Evolutionary conservation across 164 flowering plant genomes (phyloP), one percentile per base, ranked within the genome.

Genomic region (Hamamelis virginiana): DNA sequence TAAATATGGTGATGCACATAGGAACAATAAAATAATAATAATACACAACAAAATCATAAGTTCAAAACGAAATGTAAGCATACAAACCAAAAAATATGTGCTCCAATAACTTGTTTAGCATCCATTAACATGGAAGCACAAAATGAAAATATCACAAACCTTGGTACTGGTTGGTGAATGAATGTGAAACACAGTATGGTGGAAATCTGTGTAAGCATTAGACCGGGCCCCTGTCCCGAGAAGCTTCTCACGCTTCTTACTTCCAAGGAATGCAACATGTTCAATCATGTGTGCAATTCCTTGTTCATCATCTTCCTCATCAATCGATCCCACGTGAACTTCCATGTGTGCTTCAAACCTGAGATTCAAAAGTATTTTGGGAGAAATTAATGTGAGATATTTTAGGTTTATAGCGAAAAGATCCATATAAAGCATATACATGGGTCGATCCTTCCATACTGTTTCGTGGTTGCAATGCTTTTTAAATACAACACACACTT

Each of bases 331-430:
- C 43, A 74, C 99, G 83, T 96, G 99, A 83, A 96, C 91, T 82
- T 96, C 98, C 95, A 96, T 90, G 80, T 96, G 99, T 41, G 99
- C 99, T 84, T 96, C 99, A 87, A 92, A 91, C 84, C 98, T 95
- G 65, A 65, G 68, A 58, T 8, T 33, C 26, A 62, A 68, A 55
- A 65, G 52, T 18, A 59, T 44, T 18, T 45, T 25, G 25, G 45
- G 26, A n/a, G 27, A 44, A 21, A 28, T 10, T 47, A 8, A 1
- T 28, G 28, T 12, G 18, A 13, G 26, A 11, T 3, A 6, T 19
- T 47, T 38, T 55, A 41, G 14, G 52, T 22, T 56, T 1, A 52
- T 27, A 22, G 6, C 55, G 50, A 46, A 33, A n/a, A 19, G 38
- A 21, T 27, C 26, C 52, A 28, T 11, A 33, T 38, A 46, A 18